phyloP scores from a whole-genome alignment of 129 eudicot species.

The Logfia minima region DNA sequence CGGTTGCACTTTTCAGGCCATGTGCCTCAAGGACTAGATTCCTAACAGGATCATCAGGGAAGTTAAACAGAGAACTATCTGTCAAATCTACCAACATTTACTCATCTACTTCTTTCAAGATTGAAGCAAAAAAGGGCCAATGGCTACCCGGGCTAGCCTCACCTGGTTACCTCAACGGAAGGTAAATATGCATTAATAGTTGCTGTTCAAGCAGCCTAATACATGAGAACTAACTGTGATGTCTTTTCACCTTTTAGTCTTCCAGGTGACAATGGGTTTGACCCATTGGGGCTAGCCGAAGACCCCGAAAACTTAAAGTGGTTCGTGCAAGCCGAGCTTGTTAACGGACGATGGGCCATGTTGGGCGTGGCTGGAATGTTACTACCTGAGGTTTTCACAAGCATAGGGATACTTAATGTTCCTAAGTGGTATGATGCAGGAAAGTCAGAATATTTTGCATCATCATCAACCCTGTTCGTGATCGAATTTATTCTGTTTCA shows the following conservation, averaged over 20 bases:
- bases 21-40: constrained; percentile 49
- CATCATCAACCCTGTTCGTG: constrained; percentile 87
- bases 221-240: constrained; percentile 9
- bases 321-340: constrained; percentile 97
- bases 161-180: constrained; percentile 82
- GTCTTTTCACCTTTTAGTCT: constrained; percentile 45
- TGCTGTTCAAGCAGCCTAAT: neutral
- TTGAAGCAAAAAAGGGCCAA: constrained; percentile 90
- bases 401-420: constrained; percentile 67
- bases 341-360: constrained; percentile 98
- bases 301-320: constrained; percentile 92
- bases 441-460: constrained; percentile 79
- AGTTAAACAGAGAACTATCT: constrained; percentile 54
- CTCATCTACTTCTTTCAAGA: constrained; percentile 50
- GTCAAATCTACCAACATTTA: constrained; percentile 40
- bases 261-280: constrained; percentile 99
- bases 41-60: constrained; percentile 65
- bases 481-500: constrained; percentile 97
- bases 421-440: constrained; percentile 95
- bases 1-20: constrained; percentile 70
- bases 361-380: constrained; percentile 95
- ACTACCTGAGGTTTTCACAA: constrained; percentile 84
- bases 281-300: constrained; percentile 92
- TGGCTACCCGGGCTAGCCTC: constrained; percentile 80
- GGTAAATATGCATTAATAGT: constrained; percentile 41